Conservation (phyloP, 1,284 basidiomycete genomes). For the Meira nashicola region DNA sequence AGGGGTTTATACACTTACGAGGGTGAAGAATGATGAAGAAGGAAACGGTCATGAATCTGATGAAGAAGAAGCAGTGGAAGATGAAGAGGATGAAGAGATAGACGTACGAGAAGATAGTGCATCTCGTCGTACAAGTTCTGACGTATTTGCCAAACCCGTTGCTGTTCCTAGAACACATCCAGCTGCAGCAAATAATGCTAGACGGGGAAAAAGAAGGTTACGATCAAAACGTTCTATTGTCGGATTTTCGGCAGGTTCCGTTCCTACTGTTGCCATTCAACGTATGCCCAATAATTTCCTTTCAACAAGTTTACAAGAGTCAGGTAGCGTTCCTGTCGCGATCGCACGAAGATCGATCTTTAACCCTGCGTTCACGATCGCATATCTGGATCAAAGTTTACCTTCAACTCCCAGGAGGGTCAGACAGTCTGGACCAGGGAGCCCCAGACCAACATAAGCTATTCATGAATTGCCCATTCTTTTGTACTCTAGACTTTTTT, state of each 20-base stretch:
- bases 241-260: not conserved
- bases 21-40: conserved; percentile 17
- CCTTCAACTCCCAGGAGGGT: too few species aligned
- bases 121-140: too few species aligned
- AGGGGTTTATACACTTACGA: conserved; percentile 66
- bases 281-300: not conserved
- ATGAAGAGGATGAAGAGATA: conserved; percentile 4
- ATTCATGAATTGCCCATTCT: too few species aligned
- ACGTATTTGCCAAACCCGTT: too few species aligned
- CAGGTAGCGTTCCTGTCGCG: not conserved
- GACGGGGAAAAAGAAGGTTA: not conserved
- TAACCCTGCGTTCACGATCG: conserved; percentile 4
- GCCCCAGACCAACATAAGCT: too few species aligned
- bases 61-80: not conserved
- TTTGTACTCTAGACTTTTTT: too few species aligned
- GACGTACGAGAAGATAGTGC: too few species aligned
- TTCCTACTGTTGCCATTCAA: not conserved
- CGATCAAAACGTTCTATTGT: not conserved
- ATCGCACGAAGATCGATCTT: not conserved
- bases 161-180: not conserved
- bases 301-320: not conserved
- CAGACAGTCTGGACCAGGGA: too few species aligned
- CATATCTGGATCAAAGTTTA: not conserved
- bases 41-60: conserved; percentile 2
- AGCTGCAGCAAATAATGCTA: not conserved